Base-by-base conservation (phyloP, 2,329 filamentous ascomycete genomes). In the Bisporella sp. region DNA sequence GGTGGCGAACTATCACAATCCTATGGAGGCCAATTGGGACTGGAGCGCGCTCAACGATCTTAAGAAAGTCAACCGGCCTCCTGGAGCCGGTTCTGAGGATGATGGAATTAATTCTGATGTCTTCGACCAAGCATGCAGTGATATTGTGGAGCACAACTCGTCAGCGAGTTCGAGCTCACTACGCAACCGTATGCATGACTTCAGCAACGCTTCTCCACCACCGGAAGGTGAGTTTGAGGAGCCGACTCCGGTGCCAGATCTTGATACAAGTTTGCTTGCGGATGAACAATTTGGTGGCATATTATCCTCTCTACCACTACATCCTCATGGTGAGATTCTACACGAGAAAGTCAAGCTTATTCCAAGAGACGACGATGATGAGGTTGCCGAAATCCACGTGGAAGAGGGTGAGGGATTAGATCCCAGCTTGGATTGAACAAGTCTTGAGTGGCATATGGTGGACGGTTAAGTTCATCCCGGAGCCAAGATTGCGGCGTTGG, bases 361-460 rank as follows among this genome's bases (percentile, higher is more conserved):
- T 8, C 8, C 8, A 9, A 37, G 8, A n/a, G 51, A 55, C 6
- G 55, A 56, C 28, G 41, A 46, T 9, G 54, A 61, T 3, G 59
- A 60, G 28, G 49, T 54, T 9, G 55, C 59, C 5, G 63, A 65
- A 47, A 65, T 66, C 41, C 64, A 65, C 54, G 51, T 67, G 28
- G 59, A 59, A 41, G 63, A 65, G 9, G 54, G 57, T 40, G 63
- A 62, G 39, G 62, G 56, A 4, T 48, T 62, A 21, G 21, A 21
- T 21, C 21, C 21, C 21, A 21, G 21, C 21, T 21, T 21, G 21
- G 21, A 21, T 21, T 21, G 21, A 21, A 21, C 21, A 21, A 21
- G 21, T 21, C 21, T 21, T 21, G 21, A 21, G 21, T 21, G 21
- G 21, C 21, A 21, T 21, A 21, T 21, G 21, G 21, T 21, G 21